Evolutionary conservation across 192 early-diverging fungal genomes (phyloP), one percentile per base, ranked within the genome.

Genomic region (Coemansia sp.): DNA sequence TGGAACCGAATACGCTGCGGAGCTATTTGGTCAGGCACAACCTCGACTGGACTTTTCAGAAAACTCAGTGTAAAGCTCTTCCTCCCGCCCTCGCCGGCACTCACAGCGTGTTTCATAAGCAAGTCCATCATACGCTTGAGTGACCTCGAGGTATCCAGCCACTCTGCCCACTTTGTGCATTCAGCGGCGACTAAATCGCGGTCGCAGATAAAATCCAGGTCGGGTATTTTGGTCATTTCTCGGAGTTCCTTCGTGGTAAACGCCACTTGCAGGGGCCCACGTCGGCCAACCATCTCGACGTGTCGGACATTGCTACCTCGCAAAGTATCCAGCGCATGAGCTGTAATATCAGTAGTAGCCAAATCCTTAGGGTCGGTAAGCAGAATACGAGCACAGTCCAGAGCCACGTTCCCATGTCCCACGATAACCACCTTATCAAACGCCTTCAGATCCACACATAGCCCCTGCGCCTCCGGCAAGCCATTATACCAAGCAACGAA

Each of bases 401-500:
- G 75, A 0, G 95, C 95, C 1, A 99, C 96, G 67, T 99, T 99
- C 1, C 97, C 97, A 30, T 96, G 94, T 3, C 96, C 97, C 40
- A 99, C 83, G 2, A 97, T 83, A 0, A 95, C 89, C 0, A 92
- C 92, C 0, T 88, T 93, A 55, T 97, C 95, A 0, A 85, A 86
- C 6, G 66, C 69, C 19, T 77, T 65, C 33, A 96, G 76, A 73
- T 94, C 91, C 5, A 86, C 64, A 6, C 82, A 33, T 46, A 94
- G 67, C 42, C 88, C 66, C 55, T 86, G 85, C 38, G 88, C 86
- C 14, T 86, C 87, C 0, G 93, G 94, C 19, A 89, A 66, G 0
- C 97, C 97, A 75, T 99, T 99, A 69, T 98, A 97, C 92, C 96
- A 99, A 23, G 90, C 90, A 4, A 98, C 96, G 84, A 98, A 93